phyloP scores from a whole-genome alignment of 2,329 filamentous ascomycete species.

The Aspergillus piperis region DNA sequence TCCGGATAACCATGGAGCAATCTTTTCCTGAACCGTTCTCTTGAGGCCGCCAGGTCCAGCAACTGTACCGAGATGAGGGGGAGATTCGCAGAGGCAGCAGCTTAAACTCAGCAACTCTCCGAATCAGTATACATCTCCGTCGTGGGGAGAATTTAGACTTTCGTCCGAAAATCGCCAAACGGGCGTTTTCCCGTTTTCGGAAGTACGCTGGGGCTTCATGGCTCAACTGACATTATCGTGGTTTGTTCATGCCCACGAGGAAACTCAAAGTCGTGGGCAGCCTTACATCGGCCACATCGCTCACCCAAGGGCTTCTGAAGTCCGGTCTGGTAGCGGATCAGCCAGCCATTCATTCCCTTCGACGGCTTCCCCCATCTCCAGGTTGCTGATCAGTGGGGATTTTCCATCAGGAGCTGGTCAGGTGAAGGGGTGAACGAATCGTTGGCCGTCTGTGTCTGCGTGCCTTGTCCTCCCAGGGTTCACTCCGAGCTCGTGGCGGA shows the following conservation, averaged over 20 bases:
- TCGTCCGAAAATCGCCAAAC: constrained; percentile 3
- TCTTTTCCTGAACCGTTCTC: neutral
- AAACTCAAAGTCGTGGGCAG: neutral
- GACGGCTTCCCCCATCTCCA: neutral
- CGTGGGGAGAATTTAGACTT: neutral
- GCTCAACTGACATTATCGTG: neutral
- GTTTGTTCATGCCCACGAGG: neutral
- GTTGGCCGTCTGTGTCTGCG: neutral
- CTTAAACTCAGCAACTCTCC: constrained; percentile 1
- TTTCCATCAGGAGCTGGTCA: neutral
- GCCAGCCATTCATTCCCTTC: neutral
- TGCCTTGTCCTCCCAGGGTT: constrained; percentile 2
- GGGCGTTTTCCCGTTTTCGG: constrained; percentile 8
- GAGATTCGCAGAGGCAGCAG: neutral
- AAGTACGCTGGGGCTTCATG: constrained; percentile 1
- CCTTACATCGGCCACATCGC: neutral
- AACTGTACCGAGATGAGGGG: neutral
- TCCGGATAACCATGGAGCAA: neutral
- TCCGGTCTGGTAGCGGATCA: neutral
- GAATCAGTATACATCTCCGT: neutral
- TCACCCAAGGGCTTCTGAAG: neutral
- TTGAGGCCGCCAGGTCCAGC: neutral
- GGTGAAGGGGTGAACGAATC: neutral
- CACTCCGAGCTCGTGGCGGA: neutral
- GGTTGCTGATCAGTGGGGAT: constrained; percentile 7